Conservation (phyloP, 192 early-diverging fungal species). For the Allomyces javanicus region DNA sequence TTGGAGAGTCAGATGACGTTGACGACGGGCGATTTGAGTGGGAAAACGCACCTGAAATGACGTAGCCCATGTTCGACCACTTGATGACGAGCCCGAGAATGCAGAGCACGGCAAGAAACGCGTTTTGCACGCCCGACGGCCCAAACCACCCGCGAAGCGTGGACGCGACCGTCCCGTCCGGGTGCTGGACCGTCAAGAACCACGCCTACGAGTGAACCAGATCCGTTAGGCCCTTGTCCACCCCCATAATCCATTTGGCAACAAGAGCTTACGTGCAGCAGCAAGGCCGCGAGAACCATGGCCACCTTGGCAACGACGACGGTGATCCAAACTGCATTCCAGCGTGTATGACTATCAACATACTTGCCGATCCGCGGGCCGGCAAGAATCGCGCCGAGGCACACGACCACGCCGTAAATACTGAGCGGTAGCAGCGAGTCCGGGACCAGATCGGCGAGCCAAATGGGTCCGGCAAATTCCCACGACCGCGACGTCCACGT, state of each 20-base stretch:
- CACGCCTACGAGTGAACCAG: too few relatives aligned
- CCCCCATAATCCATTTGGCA: too few relatives aligned
- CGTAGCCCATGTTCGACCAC: background rate
- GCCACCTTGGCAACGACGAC: background rate
- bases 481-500: background rate
- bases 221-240: too few relatives aligned
- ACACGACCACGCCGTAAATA: background rate
- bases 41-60: background rate
- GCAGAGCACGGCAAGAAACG: too few relatives aligned
- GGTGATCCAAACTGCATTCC: background rate
- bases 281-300: background rate
- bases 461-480: background rate
- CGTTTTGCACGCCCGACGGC: too few relatives aligned
- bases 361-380: background rate
- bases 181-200: too few relatives aligned
- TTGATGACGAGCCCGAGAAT: background rate
- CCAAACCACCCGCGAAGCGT: too few relatives aligned
- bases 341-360: background rate
- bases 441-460: background rate
- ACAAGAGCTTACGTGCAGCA: too few relatives aligned
- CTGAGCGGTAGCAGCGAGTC: background rate
- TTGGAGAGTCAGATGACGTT: too few relatives aligned
- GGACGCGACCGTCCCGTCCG: too few relatives aligned
- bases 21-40: background rate
- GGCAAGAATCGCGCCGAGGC: background rate